Percentiles rank a stretch among this genome's conserved stretches.
These are phyloP conservation scores for Trichoderma sp. DNA, from an alignment of 2,329 filamentous ascomycete species.

Conservation along the genomic window DNA sequence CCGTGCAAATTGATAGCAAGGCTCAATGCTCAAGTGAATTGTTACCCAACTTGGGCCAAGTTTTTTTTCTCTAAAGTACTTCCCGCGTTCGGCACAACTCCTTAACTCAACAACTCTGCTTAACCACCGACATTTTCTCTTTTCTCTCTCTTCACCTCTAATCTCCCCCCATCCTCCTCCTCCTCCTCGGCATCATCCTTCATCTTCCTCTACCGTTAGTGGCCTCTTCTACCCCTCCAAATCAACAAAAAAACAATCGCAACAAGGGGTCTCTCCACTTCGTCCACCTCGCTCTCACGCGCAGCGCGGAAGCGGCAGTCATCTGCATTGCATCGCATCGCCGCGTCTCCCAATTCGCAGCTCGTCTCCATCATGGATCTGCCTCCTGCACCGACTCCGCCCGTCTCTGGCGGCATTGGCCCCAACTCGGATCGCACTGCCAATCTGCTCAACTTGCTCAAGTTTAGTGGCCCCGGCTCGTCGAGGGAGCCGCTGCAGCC, in stretches of 20 bases:
- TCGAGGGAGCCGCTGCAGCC: slow-evolving; percentile 35
- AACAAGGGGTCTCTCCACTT: slow-evolving; percentile 1
- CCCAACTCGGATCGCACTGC: slow-evolving; percentile 48
- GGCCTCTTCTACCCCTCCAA: neutral
- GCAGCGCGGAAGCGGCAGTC: slow-evolving; percentile 13
- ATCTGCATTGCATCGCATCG: slow-evolving; percentile 21
- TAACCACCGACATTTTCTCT: neutral
- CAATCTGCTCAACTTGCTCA: slow-evolving; percentile 59
- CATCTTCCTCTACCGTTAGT: neutral
- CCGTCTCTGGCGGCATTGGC: slow-evolving; percentile 40
- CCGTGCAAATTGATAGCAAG: neutral
- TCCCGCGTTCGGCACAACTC: neutral
- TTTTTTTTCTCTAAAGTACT: slow-evolving; percentile 1
- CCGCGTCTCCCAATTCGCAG: slow-evolving; percentile 17
- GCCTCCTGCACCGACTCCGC: slow-evolving; percentile 51
- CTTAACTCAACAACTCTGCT: neutral
- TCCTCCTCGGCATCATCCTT: neutral
- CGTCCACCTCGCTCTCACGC: neutral
- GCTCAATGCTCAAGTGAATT: slow-evolving; percentile 9
- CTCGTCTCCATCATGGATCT: slow-evolving; percentile 38
- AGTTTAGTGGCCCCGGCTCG: slow-evolving; percentile 49
- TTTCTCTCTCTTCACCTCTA: neutral
- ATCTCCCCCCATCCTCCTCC: neutral
- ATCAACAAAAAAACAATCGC: neutral
- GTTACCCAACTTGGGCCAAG: neutral